Percentiles rank a stretch among this genome's conserved stretches.
Conservation (phyloP, 2,329 filamentous ascomycete genomes). For the Mycosphaerella sp. region DNA sequence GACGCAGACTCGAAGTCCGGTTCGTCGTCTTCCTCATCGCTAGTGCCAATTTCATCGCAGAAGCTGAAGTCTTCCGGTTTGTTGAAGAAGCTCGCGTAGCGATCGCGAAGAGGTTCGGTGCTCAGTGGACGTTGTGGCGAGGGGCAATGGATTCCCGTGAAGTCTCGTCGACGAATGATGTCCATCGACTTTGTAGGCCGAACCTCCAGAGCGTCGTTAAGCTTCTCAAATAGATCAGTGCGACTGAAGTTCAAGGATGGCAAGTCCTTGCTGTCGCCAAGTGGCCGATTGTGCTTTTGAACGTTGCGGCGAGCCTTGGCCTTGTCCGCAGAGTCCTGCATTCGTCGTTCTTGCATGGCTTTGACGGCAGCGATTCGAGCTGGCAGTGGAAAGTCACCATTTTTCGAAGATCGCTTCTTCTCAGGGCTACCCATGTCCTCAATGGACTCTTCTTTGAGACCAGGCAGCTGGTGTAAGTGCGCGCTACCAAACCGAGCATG, state of each 20-base stretch:
- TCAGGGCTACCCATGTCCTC: constrained; percentile 41
- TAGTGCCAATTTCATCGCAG: constrained; percentile 20
- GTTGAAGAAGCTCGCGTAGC: constrained; percentile 43
- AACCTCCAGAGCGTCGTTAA: constrained; percentile 41
- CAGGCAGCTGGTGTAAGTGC: constrained; percentile 34
- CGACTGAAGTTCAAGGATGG: constrained; percentile 46
- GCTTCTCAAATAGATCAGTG: constrained; percentile 42
- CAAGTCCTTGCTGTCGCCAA: constrained; percentile 38
- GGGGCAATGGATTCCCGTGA: constrained; percentile 31
- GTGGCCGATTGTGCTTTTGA: constrained; percentile 29
- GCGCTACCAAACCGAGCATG: constrained; percentile 28
- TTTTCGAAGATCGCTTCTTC: constrained; percentile 20
- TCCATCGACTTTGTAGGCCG: constrained; percentile 38
- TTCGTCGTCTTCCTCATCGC: constrained; percentile 21
- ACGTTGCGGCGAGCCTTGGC: constrained; percentile 28
- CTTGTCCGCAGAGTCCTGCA: constrained; percentile 31
- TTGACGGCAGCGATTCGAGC: constrained; percentile 34
- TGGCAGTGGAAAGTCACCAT: constrained; percentile 28
- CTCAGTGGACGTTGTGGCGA: constrained; percentile 36
- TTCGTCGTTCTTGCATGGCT: constrained; percentile 33
- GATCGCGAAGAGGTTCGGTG: constrained; percentile 38
- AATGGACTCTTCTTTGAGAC: constrained; percentile 45
- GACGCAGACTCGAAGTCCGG: constrained; percentile 7
- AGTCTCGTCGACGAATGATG: constrained; percentile 28
- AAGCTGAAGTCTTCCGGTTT: constrained; percentile 37